A percentile compares a stretch with the other conserved stretches of the same genome.
These are phyloP conservation scores for Paecilomyces dactylethromorphus DNA, from an alignment of 2,329 filamentous ascomycete genomes.

Conservation along the genomic window DNA sequence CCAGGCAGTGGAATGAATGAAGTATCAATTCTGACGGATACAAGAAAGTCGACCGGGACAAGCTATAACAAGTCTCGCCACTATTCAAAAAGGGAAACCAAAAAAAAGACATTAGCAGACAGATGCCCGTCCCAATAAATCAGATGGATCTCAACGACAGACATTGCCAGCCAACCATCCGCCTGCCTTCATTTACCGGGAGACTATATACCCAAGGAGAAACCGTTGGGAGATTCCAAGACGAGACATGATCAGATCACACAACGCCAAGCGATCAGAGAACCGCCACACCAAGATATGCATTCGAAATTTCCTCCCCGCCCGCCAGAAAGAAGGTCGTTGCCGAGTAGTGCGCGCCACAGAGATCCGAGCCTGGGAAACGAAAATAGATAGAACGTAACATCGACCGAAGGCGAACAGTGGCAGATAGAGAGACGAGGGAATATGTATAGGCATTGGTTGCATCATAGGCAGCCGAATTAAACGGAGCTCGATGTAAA, in stretches of 20 bases:
- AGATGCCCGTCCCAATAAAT: neutral
- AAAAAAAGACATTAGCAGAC: neutral
- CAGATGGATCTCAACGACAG: neutral
- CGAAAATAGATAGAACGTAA: neutral
- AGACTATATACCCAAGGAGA: neutral
- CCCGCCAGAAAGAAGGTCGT: neutral
- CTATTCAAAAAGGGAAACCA: neutral
- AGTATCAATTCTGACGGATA: neutral
- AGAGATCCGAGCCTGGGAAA: neutral
- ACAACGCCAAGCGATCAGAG: neutral
- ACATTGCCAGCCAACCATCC: neutral
- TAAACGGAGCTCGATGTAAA: neutral
- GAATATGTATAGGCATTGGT: neutral
- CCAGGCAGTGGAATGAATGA: neutral
- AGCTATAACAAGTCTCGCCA: neutral
- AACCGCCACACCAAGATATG: neutral
- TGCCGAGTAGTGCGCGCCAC: neutral
- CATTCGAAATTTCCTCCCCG: neutral
- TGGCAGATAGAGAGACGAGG: constrained; percentile 1
- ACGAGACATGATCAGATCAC: neutral
- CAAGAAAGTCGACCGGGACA: neutral
- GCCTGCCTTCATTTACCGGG: neutral
- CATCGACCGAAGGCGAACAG: neutral
- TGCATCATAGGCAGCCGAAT: neutral
- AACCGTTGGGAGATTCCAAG: neutral